A percentile compares a stretch with the other conserved stretches of the same genome.
These are phyloP conservation scores for Xylaria sp. DNA, from an alignment of 2,329 filamentous ascomycete species.

Conservation along the genomic window DNA sequence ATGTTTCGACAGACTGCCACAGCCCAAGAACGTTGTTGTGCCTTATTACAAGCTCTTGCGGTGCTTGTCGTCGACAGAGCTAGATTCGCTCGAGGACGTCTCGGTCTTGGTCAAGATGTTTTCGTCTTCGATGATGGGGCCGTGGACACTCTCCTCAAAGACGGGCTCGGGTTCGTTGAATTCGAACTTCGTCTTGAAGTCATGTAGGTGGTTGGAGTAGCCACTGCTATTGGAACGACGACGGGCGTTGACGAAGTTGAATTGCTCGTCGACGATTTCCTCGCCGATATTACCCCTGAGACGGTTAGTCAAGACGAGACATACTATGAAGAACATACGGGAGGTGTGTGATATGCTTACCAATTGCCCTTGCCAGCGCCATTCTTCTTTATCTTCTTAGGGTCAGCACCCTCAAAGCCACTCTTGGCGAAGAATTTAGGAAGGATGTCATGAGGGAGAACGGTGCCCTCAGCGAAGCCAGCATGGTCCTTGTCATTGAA, in stretches of 20 bases:
- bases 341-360: slow-evolving; percentile 64
- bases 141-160: slow-evolving; percentile 88
- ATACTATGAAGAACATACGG: neutral
- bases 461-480: slow-evolving; percentile 79
- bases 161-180: slow-evolving; percentile 88
- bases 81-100: slow-evolving; percentile 69
- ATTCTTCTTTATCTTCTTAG: slow-evolving; percentile 97
- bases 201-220: slow-evolving; percentile 73
- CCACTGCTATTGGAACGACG: slow-evolving; percentile 93
- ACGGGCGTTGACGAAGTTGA: slow-evolving; percentile 85
- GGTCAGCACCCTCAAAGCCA: slow-evolving; percentile 82
- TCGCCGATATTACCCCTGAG: slow-evolving; percentile 83
- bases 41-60: slow-evolving; percentile 42
- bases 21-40: slow-evolving; percentile 4
- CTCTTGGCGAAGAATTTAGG: slow-evolving; percentile 94
- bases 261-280: slow-evolving; percentile 85
- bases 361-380: slow-evolving; percentile 94
- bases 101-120: slow-evolving; percentile 68
- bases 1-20: slow-evolving; percentile 6
- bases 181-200: slow-evolving; percentile 98
- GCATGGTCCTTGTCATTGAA: slow-evolving; percentile 92
- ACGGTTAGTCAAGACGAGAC: slow-evolving; percentile 3
- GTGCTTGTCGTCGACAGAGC: slow-evolving; percentile 64
- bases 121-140: slow-evolving; percentile 68
- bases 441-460: slow-evolving; percentile 75